Evolutionary conservation across 2,329 filamentous ascomycete species (phyloP).

Genomic region (Taxawa tesnikishii): DNA sequence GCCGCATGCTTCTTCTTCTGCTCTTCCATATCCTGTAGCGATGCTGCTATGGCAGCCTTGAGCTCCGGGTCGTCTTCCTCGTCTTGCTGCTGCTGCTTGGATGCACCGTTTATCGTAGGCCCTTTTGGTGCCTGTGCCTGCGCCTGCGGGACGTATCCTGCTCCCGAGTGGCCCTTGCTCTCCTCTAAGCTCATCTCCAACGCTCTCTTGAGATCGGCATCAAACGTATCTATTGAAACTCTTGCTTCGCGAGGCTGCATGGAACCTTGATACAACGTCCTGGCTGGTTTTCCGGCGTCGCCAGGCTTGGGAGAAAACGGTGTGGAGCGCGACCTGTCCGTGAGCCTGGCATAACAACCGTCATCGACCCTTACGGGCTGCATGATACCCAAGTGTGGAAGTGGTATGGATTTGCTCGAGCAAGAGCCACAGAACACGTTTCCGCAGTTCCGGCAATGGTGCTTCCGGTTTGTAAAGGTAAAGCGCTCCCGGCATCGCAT

Average conservation of each 20-base stretch:
- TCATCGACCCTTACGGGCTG: slow-evolving; percentile 91
- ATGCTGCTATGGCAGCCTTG: slow-evolving; percentile 90
- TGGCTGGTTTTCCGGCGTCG: slow-evolving; percentile 39
- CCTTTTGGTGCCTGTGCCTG: slow-evolving; percentile 27
- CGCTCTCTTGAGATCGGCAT: slow-evolving; percentile 87
- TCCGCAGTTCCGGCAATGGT: slow-evolving; percentile 95
- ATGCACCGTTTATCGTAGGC: slow-evolving; percentile 19
- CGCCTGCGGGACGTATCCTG: slow-evolving; percentile 55
- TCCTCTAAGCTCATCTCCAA: slow-evolving; percentile 96
- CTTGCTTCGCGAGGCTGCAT: slow-evolving; percentile 89
- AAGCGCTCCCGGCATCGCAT: slow-evolving; percentile 95
- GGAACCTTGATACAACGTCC: slow-evolving; percentile 47
- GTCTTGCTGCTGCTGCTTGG: slow-evolving; percentile 30
- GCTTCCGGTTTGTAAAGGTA: slow-evolving; percentile 95
- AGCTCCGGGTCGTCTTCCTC: slow-evolving; percentile 90
- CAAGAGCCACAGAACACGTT: slow-evolving; percentile 96
- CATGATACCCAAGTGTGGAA: slow-evolving; percentile 86
- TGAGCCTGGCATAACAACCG: slow-evolving; percentile 84
- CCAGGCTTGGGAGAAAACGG: slow-evolving; percentile 15
- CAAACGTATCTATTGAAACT: slow-evolving; percentile 71
- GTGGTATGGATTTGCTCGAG: slow-evolving; percentile 73
- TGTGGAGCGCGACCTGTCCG: slow-evolving; percentile 49
- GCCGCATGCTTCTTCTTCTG: slow-evolving; percentile 87
- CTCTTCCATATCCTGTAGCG: slow-evolving; percentile 92
- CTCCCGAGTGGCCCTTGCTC: slow-evolving; percentile 55